Base-by-base conservation (phyloP, 2,329 filamentous ascomycete species). In the Pezicula radicicola region DNA sequence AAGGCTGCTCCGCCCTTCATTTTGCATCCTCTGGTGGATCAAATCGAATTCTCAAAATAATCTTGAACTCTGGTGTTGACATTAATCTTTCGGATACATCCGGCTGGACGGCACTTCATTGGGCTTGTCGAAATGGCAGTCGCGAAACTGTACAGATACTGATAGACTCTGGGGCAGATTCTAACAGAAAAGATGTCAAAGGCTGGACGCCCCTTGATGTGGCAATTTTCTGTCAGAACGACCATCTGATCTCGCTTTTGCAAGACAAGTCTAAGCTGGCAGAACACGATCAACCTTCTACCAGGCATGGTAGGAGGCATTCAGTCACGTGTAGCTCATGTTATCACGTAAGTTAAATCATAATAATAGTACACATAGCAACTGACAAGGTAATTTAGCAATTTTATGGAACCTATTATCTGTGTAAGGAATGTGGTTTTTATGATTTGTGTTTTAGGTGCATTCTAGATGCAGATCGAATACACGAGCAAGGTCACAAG, bases 71-170 rank as follows among this genome's bases (percentile, higher is more conserved):
- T 35, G 41, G 46, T 42, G 30, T 40, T 36, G 42, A 53, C 35
- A 50, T 50, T n/a, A 42, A 53, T 41, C 21, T 41, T 40, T n/a
- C 16, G 21, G 51, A 53, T 43, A 53, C 51, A 27, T 46, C 41
- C 42, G 51, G 51, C 40, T 53, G 51, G 47, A 53, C 51, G 25
- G 28, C 51, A 41, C 51, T 53, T 41, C 46, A 53, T 50, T 52
- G 50, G 50, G 50, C 50, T 44, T 49, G 45, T 44, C 45, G 50
- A 45, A 53, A 46, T 53, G 51, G 51, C 30, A 46, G 27, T 46
- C 33, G 25, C 18, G 19, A 49, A 21, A 46, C 28, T n/a, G 47
- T 49, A 45, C 46, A 50, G 19, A 45, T 53, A 28, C 43, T 53
- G 28, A 46, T 16, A 39, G 39, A 28, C 27, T 48, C 46, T 44